Base-by-base conservation (phyloP, 2,329 filamentous ascomycete species). In the Aspergillus chevalieri region DNA sequence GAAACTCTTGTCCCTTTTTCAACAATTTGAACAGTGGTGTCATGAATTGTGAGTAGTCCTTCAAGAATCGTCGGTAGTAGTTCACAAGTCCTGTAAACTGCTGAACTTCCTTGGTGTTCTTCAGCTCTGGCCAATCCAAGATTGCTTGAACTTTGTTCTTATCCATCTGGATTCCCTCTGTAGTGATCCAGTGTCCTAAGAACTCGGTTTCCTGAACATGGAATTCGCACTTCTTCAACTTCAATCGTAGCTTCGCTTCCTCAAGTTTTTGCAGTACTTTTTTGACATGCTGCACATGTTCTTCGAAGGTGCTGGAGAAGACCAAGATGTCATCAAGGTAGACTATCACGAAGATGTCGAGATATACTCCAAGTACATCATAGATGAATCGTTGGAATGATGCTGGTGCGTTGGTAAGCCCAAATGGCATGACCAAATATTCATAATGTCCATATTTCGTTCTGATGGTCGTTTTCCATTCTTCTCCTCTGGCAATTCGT, bases 381-480 rank as follows among this genome's bases (percentile, higher is more conserved):
- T 17, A 2, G 17, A 17, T 17, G 17, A 17, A 17, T 17, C 17
- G 2, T 52, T 61, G 54, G 36, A 48, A 51, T 43, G 42, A 46
- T 22, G 15, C 39, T 21, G 44, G 52, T 39, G 47, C 50, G 44
- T 62, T 64, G 14, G 48, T 52, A 15, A 64, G 38, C 9, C 61
- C 48, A 50, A 65, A 62, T 3, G 53, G 50, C 39, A 59, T 60
- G 3, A 63, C 53, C 15, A 51, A 14, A 19, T 58, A 65, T 41
- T 66, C 47, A 43, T 54, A 65, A 6, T 56, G 50, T 26, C 54
- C 49, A 47, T 55, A 63, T 36, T 47, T 28, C 5, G 38, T 52
- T 14, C 28, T 3, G 46, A 55, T 55, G 7, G 43, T 46, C 2
- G 50, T 57, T 15, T 49, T 28, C 41, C 39, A 48, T 24, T 55